Conservation (phyloP, 2,329 filamentous ascomycete species). For the Fusarium clavum region DNA sequence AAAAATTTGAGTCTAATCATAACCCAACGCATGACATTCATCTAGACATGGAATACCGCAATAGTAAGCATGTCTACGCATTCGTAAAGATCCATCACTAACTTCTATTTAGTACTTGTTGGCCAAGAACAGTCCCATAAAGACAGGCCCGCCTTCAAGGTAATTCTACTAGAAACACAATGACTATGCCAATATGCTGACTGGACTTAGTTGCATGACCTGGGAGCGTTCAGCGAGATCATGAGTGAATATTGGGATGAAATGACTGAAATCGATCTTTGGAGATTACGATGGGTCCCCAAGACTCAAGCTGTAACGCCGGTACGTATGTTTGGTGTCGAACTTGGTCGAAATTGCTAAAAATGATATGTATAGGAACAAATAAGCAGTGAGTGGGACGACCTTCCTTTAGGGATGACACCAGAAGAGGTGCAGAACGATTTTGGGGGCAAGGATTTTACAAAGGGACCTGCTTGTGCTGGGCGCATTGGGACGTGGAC, state of each 20-base stretch:
- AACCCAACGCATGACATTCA: slow-evolving; percentile 46
- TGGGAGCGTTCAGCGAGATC: slow-evolving; percentile 40
- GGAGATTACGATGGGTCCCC: slow-evolving; percentile 27
- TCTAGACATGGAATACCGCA: slow-evolving; percentile 48
- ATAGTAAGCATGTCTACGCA: slow-evolving; percentile 38
- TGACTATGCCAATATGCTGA: neutral
- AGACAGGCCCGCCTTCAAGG: slow-evolving; percentile 44
- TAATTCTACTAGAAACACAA: neutral
- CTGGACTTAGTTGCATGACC: slow-evolving; percentile 44
- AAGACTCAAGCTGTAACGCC: slow-evolving; percentile 43
- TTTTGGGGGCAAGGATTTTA: slow-evolving; percentile 27
- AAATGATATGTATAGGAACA: slow-evolving; percentile 39
- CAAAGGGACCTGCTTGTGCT: slow-evolving; percentile 29
- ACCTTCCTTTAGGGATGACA: slow-evolving; percentile 5
- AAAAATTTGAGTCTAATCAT: slow-evolving; percentile 2
- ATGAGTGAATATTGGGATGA: slow-evolving; percentile 37
- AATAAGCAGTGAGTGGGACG: slow-evolving; percentile 44
- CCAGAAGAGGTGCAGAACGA: neutral
- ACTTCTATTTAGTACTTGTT: slow-evolving; percentile 39
- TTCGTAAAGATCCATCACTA: neutral
- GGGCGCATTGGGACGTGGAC: slow-evolving; percentile 49
- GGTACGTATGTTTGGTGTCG: slow-evolving; percentile 29
- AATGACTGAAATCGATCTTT: slow-evolving; percentile 19
- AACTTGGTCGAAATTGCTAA: slow-evolving; percentile 12
- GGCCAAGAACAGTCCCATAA: slow-evolving; percentile 28